These are phyloP conservation scores for Platanus orientalis DNA, from an alignment of 164 flowering plant genomes.

Conservation along the genomic window DNA sequence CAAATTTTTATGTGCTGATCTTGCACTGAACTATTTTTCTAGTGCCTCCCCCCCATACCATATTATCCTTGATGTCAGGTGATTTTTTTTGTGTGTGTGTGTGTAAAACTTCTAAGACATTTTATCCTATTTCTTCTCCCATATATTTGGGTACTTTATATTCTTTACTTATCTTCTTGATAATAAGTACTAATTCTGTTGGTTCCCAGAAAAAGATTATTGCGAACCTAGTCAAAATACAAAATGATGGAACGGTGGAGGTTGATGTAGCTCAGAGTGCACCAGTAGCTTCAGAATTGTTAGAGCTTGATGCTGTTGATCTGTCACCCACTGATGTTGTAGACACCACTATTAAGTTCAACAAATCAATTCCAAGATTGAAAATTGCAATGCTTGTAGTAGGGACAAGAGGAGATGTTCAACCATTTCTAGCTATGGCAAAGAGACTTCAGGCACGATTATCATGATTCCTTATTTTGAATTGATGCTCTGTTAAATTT, in stretches of 20 bases:
- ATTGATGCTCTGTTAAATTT: neutral
- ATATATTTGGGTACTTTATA: too few relatives aligned
- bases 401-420: conserved; percentile 98
- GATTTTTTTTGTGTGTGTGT: too few relatives aligned
- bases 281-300: conserved; percentile 68
- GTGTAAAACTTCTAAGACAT: too few relatives aligned
- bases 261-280: conserved; percentile 60
- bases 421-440: conserved; percentile 83
- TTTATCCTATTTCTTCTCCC: too few relatives aligned
- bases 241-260: conserved; percentile 84
- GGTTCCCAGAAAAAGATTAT: conserved; percentile 60
- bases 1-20: too few relatives aligned
- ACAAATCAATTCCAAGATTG: conserved; percentile 64
- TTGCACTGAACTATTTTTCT: too few relatives aligned
- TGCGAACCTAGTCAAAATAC: conserved; percentile 66
- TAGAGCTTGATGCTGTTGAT: conserved; percentile 57
- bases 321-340: conserved; percentile 21
- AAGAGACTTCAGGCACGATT: conserved; percentile 80
- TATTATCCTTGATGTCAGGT: too few relatives aligned
- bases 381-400: conserved; percentile 84
- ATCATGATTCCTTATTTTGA: neutral
- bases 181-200: neutral
- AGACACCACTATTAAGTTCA: conserved; percentile 23
- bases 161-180: neutral
- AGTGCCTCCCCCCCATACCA: too few relatives aligned